These are phyloP conservation scores for Leccinum ochraceum DNA, from an alignment of 768 basidiomycete genomes.

Conservation along the genomic window DNA sequence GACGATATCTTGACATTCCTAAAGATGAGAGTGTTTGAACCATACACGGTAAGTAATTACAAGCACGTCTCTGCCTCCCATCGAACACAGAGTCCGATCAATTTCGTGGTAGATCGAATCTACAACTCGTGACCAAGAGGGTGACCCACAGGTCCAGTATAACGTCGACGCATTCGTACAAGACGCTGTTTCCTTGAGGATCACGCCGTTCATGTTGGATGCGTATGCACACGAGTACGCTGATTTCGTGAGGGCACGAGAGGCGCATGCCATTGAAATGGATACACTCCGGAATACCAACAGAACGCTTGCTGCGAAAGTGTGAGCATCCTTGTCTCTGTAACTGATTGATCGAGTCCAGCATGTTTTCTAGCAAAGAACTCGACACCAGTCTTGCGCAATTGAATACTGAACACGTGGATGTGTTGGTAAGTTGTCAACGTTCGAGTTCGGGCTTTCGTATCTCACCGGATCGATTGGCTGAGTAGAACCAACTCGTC, in stretches of 20 bases:
- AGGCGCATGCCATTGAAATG: constrained; percentile 82
- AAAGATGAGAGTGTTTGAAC: constrained; percentile 79
- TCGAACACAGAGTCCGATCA: neutral
- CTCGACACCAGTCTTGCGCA: constrained; percentile 80
- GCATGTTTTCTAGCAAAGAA: constrained; percentile 55
- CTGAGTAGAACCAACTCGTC: constrained; percentile 82
- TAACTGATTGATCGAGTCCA: neutral
- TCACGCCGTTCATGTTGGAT: constrained; percentile 97
- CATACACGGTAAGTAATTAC: constrained; percentile 55
- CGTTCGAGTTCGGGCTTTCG: neutral
- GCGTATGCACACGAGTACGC: constrained; percentile 87
- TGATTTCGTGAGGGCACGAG: constrained; percentile 71
- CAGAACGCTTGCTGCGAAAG: constrained; percentile 69
- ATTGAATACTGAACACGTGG: constrained; percentile 81
- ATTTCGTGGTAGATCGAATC: constrained; percentile 28
- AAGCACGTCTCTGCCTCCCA: neutral
- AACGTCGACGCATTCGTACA: constrained; percentile 81
- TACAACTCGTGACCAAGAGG: constrained; percentile 25
- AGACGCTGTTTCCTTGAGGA: constrained; percentile 81
- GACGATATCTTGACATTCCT: constrained; percentile 87
- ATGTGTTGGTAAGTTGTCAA: constrained; percentile 53
- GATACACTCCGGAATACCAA: constrained; percentile 83
- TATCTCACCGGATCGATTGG: constrained; percentile 30
- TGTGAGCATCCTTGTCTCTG: constrained; percentile 53
- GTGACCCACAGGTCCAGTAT: constrained; percentile 42